Base-by-base conservation (phyloP, 805 yeast species). In the Saturnispora zaruensis region DNA sequence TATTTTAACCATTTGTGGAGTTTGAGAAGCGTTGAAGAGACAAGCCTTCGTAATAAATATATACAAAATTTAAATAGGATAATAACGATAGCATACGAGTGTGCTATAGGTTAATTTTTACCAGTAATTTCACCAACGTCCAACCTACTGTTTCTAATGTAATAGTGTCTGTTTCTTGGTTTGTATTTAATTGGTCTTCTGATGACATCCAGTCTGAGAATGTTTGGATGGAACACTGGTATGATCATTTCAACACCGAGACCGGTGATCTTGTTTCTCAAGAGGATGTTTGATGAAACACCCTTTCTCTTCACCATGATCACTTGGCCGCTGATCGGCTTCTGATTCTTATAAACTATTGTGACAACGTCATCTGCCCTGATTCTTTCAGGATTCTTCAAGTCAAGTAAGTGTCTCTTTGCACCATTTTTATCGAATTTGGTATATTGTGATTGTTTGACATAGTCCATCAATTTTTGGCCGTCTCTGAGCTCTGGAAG, bases 201-300 rank as follows among this genome's bases (percentile, higher is more conserved):
- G 54, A 91, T 66, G 37, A 89, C 66, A 67, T 90, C 97, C 48
- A 91, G 74, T 66, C 83, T 78, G 54, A 81, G 77, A 50, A 93
- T 75, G 49, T 79, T 72, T 6, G 97, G 96, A 54, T 84, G 84
- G 71, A 75, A 91, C 24, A 91, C 68, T 26, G 91, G 90, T 44
- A 89, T 78, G 54, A 91, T 74, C 54, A 83, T 70, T 62, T 91
- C 98, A 45, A 87, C 91, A 50, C 95, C 95, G n/a, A 87, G 69
- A 58, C 84, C 85, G 54, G 82, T 75, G 57, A 87, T 73, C 63
- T 84, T 87, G 64, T 89, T 87, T 73, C 99, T 82, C 55, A 91
- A 66, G 50, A 87, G 69, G n/a, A 91, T 68, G 53, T 85, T 83
- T 16, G 95, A 77, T 42, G 86, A 88, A 41, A 85, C 68, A 37